Conservation (phyloP, 345 rosid species). For the Rhodamnia rubescens region DNA sequence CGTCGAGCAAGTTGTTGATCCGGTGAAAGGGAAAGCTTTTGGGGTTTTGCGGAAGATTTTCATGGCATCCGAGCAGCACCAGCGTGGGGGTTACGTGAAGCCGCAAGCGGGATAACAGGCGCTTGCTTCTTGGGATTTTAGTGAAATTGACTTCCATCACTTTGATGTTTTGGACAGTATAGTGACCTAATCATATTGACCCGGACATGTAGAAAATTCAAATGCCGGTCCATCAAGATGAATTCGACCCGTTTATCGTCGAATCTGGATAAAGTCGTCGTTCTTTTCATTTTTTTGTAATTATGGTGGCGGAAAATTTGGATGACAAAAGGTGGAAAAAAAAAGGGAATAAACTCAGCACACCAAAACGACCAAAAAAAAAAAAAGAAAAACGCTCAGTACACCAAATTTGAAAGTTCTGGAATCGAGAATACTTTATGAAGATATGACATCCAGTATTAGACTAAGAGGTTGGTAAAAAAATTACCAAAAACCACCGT, state of each 20-base stretch:
- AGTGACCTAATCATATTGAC: background rate
- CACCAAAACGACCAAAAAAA: too few species aligned
- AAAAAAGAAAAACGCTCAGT: background rate
- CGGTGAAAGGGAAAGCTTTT: background rate
- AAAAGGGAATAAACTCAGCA: background rate
- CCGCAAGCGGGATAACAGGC: background rate
- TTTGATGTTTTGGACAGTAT: background rate
- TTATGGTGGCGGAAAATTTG: background rate
- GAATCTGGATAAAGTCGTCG: background rate
- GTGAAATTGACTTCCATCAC: background rate
- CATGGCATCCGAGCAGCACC: background rate
- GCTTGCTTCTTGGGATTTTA: background rate
- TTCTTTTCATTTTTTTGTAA: background rate
- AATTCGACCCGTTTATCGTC: background rate
- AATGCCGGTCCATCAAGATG: background rate
- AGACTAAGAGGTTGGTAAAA: background rate
- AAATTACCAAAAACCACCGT: background rate
- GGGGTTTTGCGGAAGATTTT: background rate
- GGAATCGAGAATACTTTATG: background rate
- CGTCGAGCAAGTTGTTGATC: background rate
- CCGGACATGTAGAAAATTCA: background rate
- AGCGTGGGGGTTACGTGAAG: background rate
- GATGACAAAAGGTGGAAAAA: background rate
- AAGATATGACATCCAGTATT: background rate
- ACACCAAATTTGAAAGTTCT: background rate